Conservation (phyloP, 2,329 filamentous ascomycete genomes). For the Aureobasidium lini region DNA sequence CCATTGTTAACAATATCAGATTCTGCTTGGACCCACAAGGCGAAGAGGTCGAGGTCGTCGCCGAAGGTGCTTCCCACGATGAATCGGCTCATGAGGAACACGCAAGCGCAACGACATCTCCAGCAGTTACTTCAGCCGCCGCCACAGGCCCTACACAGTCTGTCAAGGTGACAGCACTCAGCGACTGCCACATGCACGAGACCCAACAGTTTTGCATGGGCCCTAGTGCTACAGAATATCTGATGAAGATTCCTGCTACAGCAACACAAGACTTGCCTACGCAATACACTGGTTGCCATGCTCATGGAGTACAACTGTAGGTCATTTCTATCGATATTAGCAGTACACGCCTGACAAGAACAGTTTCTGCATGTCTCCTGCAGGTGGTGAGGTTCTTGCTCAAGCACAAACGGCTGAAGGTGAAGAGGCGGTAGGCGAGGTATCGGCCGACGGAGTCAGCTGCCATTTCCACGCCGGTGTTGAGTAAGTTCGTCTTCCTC, state of each 20-base stretch:
- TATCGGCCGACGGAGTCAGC: conserved; percentile 25
- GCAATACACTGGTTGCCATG: conserved; percentile 58
- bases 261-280: conserved; percentile 50
- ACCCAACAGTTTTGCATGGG: conserved; percentile 39
- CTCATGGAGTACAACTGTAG: conserved; percentile 52
- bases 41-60: conserved; percentile 52
- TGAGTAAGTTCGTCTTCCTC: conserved; percentile 48
- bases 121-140: neutral
- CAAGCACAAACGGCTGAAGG: conserved; percentile 30
- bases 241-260: conserved; percentile 44
- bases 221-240: conserved; percentile 34
- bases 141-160: neutral
- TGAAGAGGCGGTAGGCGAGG: conserved; percentile 21
- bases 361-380: conserved; percentile 55
- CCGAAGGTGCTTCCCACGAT: conserved; percentile 27
- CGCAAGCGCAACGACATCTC: neutral
- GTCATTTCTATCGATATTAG: conserved; percentile 19
- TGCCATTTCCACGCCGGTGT: conserved; percentile 72
- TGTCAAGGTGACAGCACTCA: conserved; percentile 37
- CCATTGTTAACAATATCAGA: conserved; percentile 30
- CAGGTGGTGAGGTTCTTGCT: conserved; percentile 55
- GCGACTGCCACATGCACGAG: conserved; percentile 46
- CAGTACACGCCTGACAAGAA: neutral
- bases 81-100: conserved; percentile 17
- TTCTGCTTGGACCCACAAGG: conserved; percentile 54